These are phyloP conservation scores for Chiua virens DNA, from an alignment of 768 basidiomycete species.

Conservation along the genomic window DNA sequence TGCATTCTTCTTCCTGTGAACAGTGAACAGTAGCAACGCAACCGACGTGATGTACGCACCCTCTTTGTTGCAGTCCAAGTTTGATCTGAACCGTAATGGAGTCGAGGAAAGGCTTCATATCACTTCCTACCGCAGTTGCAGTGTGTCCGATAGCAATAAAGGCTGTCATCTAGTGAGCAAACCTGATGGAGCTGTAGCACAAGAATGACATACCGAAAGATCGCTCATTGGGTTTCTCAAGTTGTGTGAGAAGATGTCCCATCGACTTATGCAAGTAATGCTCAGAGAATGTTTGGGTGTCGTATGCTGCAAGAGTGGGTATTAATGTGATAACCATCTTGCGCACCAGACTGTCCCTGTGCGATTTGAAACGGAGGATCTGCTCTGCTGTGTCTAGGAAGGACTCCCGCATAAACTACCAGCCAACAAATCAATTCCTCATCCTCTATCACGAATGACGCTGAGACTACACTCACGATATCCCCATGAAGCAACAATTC, in stretches of 20 bases:
- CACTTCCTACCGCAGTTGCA: slow-evolving; percentile 85
- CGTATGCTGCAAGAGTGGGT: slow-evolving; percentile 91
- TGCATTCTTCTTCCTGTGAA: slow-evolving; percentile 76
- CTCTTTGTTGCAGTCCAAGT: slow-evolving; percentile 80
- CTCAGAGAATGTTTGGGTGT: slow-evolving; percentile 88
- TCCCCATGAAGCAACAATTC: slow-evolving; percentile 92
- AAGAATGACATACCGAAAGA: slow-evolving; percentile 61
- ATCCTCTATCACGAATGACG: background rate
- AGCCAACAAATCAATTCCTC: background rate
- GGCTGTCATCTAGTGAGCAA: slow-evolving; percentile 44
- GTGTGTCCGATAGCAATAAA: slow-evolving; percentile 97
- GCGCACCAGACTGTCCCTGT: slow-evolving; percentile 84
- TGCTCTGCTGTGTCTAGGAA: slow-evolving; percentile 88
- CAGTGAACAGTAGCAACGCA: slow-evolving; percentile 1
- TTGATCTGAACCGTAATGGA: slow-evolving; percentile 89
- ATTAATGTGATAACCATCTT: slow-evolving; percentile 96
- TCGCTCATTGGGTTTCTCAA: slow-evolving; percentile 87
- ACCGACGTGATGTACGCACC: slow-evolving; percentile 46
- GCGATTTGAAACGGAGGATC: slow-evolving; percentile 83
- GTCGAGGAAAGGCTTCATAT: slow-evolving; percentile 96
- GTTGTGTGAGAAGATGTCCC: slow-evolving; percentile 83
- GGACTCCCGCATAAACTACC: slow-evolving; percentile 83
- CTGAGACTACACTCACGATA: slow-evolving; percentile 62
- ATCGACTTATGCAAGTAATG: slow-evolving; percentile 93
- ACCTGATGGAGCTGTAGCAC: slow-evolving; percentile 3